Base-by-base conservation (phyloP, 2,329 filamentous ascomycete species). In the Calonectria ilicicola region DNA sequence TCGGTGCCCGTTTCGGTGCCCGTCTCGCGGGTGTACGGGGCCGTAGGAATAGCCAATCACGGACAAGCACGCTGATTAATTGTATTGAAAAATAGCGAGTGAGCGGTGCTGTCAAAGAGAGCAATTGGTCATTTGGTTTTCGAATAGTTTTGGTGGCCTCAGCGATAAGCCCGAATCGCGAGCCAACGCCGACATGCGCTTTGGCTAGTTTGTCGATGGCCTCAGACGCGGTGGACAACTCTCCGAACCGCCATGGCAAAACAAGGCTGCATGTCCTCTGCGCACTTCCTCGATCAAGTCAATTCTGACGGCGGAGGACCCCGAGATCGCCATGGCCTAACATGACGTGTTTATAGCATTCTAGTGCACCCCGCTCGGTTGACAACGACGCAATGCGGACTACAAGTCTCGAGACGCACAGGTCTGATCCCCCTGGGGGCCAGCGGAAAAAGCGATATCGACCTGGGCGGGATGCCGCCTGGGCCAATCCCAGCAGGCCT, bases 361-460 rank as follows among this genome's bases (percentile, higher is more conserved):
- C 23, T 69, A 49, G 35, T 10, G 27, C 15, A 46, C 63, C 29
- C 56, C 63, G 63, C 68, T 70, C 62, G 65, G 44, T 23, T 49
- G 67, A 65, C 38, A 60, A 58, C 49, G 12, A 60, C 40, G 60
- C 67, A 70, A 64, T 69, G 60, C 21, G 26, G 58, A 40, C 32
- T 35, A 19, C 40, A 21, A 67, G 26, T 65, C 26, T 66, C 67
- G 63, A 68, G 64, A 69, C 70, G 63, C 44, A 56, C 47, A 35
- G 74, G 29, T 62, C 40, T 49, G 68, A 53, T 71, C 23, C 40
- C 44, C 26, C 35, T 53, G 51, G 38, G 23, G 9, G 42, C 49
- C 42, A n/a, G 21, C 49, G 70, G 26, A 56, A 56, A 58, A 76
- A 71, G 64, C 64, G 77, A 78, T 78, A 78, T 78, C 77, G 77